These are phyloP conservation scores for Geotrichum restrictum DNA, from an alignment of 1,139 yeast genomes.

Conservation along the genomic window DNA sequence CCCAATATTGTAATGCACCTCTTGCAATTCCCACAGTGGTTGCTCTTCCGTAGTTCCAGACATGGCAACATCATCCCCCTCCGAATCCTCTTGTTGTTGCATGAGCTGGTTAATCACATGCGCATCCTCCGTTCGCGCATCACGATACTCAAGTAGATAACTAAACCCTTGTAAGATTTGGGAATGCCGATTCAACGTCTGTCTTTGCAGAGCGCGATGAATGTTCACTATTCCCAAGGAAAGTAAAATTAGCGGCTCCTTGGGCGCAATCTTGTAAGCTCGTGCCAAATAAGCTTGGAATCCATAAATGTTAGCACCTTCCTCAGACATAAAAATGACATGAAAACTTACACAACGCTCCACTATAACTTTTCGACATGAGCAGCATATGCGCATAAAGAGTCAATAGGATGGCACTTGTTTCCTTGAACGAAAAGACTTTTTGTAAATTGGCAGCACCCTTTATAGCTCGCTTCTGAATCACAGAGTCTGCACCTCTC, in stretches of 20 bases:
- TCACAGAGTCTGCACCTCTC: slow-evolving; percentile 76
- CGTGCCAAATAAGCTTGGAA: slow-evolving; percentile 49
- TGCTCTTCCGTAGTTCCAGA: slow-evolving; percentile 31
- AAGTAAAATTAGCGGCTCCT: slow-evolving; percentile 76
- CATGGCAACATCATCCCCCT: slow-evolving; percentile 25
- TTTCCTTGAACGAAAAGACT: slow-evolving; percentile 40
- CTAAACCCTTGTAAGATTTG: slow-evolving; percentile 85
- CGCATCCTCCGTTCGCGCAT: slow-evolving; percentile 38
- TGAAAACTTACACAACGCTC: slow-evolving; percentile 50
- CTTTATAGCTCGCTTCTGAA: slow-evolving; percentile 50
- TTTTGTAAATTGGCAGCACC: slow-evolving; percentile 76
- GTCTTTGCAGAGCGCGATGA: slow-evolving; percentile 91
- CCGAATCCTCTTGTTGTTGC: not conserved
- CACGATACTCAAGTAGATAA: slow-evolving; percentile 66
- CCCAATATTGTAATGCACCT: slow-evolving; percentile 78
- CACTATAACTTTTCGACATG: slow-evolving; percentile 76
- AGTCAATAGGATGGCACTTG: slow-evolving; percentile 68
- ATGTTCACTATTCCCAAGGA: slow-evolving; percentile 74
- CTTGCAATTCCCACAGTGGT: slow-evolving; percentile 58
- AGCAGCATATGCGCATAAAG: slow-evolving; percentile 77
- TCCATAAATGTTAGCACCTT: not conserved
- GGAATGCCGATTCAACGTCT: slow-evolving; percentile 77
- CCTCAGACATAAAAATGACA: not conserved
- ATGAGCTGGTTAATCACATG: slow-evolving; percentile 2
- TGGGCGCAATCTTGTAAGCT: slow-evolving; percentile 42